phyloP scores from a whole-genome alignment of 176 grass and related monocot genomes.

The Bothriochloa decipiens region DNA sequence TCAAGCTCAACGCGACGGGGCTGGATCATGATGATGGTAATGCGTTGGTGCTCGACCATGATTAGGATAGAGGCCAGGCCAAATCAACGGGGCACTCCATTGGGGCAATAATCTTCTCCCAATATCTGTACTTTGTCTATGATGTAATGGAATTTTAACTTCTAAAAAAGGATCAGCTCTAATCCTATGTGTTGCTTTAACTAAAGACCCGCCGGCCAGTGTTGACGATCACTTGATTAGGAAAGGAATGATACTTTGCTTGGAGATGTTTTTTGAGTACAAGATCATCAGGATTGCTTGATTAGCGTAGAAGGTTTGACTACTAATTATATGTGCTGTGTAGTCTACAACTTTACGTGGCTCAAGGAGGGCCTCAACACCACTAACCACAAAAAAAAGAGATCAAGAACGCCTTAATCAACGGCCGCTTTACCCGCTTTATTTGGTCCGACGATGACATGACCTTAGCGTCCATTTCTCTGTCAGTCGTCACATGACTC shows the following conservation, averaged over 20 bases:
- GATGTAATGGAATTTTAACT: too few relatives aligned
- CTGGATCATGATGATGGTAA: too few relatives aligned
- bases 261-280: background rate
- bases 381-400: background rate
- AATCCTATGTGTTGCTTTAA: too few relatives aligned
- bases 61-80: too few relatives aligned
- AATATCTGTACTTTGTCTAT: too few relatives aligned
- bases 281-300: background rate
- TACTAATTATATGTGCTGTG: background rate
- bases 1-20: too few relatives aligned
- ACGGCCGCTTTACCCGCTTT: background rate
- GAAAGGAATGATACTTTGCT: slow-evolving; percentile 9
- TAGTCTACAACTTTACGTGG: background rate
- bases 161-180: background rate
- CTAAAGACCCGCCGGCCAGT: background rate
- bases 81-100: too few relatives aligned
- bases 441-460: background rate
- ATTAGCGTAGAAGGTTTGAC: slow-evolving; percentile 14
- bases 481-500: slow-evolving; percentile 16
- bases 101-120: too few relatives aligned
- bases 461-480: background rate
- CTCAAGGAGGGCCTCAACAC: background rate
- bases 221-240: background rate
- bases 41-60: too few relatives aligned
- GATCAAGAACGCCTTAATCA: background rate